Evolutionary conservation across 2,329 filamentous ascomycete genomes (phyloP), one percentile per base, ranked within the genome.

Genomic region (Hysterium pulicare): DNA sequence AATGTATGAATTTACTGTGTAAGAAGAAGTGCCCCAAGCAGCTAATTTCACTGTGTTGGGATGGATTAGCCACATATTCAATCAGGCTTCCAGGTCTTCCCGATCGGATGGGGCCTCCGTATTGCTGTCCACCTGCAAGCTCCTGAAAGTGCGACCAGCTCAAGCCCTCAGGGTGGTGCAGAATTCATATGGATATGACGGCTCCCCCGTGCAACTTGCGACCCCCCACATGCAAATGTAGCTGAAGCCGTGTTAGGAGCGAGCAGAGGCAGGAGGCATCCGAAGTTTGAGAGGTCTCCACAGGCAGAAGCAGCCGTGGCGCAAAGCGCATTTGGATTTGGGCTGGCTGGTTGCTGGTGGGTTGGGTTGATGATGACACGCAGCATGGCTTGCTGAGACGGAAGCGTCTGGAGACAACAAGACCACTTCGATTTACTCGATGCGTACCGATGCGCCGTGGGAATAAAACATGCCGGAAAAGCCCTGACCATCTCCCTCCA

Each of bases 161-260:
- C 8, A 17, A 21, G 33, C 11, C 15, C 16, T 22, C 33, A 36
- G 20, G 40, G 38, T 41, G 33, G 38, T 47, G 48, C 48, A 46
- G 43, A 33, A 23, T 15, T 34, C 35, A 47, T 58, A 44, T 57
- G 53, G 49, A 47, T 44, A 42, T 44, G 44, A 49, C 37, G 55
- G 51, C 40, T 47, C 36, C 47, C 15, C 22, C 16, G 16, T 23
- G 22, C 30, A 9, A 34, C 37, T 10, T 7, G 17, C 24, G 11
- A 24, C 26, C 17, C 33, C 23, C 13, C 16, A 20, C 15, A 21
- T 19, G 20, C 9, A 26, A 22, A 22, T 38, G 23, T 26, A 23
- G 15, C 24, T 17, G 20, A 22, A 11, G 23, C 20, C 35, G 35
- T 10, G 23, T 39, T 13, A 8, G 23, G 16, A 39, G 37, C 9